These are phyloP conservation scores for Fistulinella cinereoalba DNA, from an alignment of 1,284 basidiomycete genomes.

Conservation along the genomic window DNA sequence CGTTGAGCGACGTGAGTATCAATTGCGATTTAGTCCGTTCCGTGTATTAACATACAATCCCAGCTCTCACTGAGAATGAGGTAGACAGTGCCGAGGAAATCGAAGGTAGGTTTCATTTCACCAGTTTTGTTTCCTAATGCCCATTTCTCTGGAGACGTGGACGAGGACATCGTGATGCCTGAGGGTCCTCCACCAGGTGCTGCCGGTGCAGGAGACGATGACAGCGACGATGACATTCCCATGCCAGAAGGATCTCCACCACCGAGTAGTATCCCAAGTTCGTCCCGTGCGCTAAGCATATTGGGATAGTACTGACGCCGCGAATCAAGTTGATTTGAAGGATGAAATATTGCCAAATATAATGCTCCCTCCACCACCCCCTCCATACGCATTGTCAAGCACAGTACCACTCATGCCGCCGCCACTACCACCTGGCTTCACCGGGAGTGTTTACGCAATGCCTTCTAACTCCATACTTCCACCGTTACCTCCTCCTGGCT, in stretches of 20 bases:
- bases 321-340: conserved; percentile 17
- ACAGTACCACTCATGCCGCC: conserved; percentile 19
- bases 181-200: conserved; percentile 63
- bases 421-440: conserved; percentile 21
- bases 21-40: conserved; percentile 2
- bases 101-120: conserved; percentile 37
- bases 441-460: conserved; percentile 16
- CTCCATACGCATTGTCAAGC: conserved; percentile 14
- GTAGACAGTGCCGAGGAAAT: conserved; percentile 57
- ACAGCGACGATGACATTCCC: conserved; percentile 76
- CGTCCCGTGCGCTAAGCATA: conserved; percentile 7
- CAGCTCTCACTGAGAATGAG: conserved; percentile 63
- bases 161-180: conserved; percentile 69
- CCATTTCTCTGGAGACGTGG: conserved; percentile 31
- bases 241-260: conserved; percentile 86
- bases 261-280: conserved; percentile 39
- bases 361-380: conserved; percentile 29
- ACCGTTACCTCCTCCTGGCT: conserved; percentile 32
- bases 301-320: conserved; percentile 10
- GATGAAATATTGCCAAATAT: conserved; percentile 11
- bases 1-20: conserved; percentile 70
- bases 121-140: neutral
- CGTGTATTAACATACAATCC: neutral
- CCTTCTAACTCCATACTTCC: conserved; percentile 32
- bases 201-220: conserved; percentile 30